Percentiles rank a stretch among this genome's conserved stretches.
Evolutionary conservation across 225 moss, liverwort and hornwort genomes (phyloP).

Genomic region (Neckera pumila): DNA sequence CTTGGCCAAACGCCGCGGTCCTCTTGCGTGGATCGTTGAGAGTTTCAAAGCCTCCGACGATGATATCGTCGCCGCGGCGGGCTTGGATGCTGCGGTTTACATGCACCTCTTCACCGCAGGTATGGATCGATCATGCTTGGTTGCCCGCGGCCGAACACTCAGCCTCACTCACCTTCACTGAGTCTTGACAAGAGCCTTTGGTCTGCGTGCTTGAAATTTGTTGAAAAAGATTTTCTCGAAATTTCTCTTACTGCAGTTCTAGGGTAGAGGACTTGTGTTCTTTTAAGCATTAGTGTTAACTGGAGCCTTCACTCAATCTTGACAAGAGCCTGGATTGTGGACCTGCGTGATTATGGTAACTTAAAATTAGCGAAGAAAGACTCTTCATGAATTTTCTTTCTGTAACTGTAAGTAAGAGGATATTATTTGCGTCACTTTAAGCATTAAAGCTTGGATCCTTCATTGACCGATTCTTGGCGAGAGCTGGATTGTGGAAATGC

Average conservation of each 20-base stretch:
- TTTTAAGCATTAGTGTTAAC: too few species aligned
- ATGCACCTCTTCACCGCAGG: slow-evolving; percentile 60
- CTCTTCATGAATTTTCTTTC: background rate
- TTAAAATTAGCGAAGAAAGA: background rate
- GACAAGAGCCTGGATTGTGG: background rate
- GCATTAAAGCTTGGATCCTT: background rate
- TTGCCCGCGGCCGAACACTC: background rate
- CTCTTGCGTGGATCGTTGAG: slow-evolving; percentile 46
- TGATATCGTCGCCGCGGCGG: slow-evolving; percentile 29
- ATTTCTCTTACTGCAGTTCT: background rate
- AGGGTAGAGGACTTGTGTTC: background rate
- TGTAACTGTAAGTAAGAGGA: background rate
- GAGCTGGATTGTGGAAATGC: background rate
- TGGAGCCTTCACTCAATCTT: background rate
- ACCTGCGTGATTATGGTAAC: background rate
- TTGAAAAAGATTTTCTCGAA: too few species aligned
- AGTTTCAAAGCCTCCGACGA: slow-evolving; percentile 35
- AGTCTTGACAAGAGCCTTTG: background rate
- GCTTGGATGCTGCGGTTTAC: slow-evolving; percentile 76
- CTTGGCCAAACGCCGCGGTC: slow-evolving; percentile 14
- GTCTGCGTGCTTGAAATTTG: background rate
- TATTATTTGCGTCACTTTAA: background rate
- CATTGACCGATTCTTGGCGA: background rate
- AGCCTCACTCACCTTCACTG: background rate
- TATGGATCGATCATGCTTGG: background rate